These are phyloP conservation scores for Penicillium ucsense DNA, from an alignment of 495 filamentous ascomycete genomes.

Conservation along the genomic window DNA sequence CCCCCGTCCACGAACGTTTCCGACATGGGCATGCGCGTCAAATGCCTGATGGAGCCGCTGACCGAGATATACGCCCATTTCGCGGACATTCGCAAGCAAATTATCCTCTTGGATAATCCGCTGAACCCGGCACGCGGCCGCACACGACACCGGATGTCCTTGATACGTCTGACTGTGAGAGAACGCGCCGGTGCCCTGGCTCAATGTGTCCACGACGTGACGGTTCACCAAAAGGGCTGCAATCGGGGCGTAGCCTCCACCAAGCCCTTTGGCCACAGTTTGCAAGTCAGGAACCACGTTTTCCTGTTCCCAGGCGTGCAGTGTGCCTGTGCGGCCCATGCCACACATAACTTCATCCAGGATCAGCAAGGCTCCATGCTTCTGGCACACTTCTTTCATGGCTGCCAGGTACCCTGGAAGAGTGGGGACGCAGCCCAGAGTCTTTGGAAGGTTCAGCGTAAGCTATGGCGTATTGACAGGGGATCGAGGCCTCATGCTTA, in stretches of 20 bases:
- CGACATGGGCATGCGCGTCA: constrained; percentile 31
- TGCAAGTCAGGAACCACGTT: constrained; percentile 48
- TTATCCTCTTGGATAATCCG: constrained; percentile 32
- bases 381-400: constrained; percentile 48
- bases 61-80: constrained; percentile 34
- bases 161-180: constrained; percentile 46
- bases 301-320: constrained; percentile 57
- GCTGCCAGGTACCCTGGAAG: constrained; percentile 49
- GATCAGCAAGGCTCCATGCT: constrained; percentile 51
- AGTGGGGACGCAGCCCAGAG: constrained; percentile 48
- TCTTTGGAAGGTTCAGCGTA: constrained; percentile 4
- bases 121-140: constrained; percentile 38
- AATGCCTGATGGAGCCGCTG: constrained; percentile 28
- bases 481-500: constrained; percentile 8
- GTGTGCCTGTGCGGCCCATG: constrained; percentile 52
- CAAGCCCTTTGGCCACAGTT: constrained; percentile 52
- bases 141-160: constrained; percentile 41
- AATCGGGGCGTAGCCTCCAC: constrained; percentile 49
- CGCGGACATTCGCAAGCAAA: constrained; percentile 34
- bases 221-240: constrained; percentile 44
- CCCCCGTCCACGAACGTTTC: constrained; percentile 43
- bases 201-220: constrained; percentile 41
- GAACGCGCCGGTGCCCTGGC: constrained; percentile 39
- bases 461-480: background rate
- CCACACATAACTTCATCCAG: constrained; percentile 70